These are phyloP conservation scores for Diaporthe ilicicola DNA, from an alignment of 2,329 filamentous ascomycete genomes.

Conservation along the genomic window DNA sequence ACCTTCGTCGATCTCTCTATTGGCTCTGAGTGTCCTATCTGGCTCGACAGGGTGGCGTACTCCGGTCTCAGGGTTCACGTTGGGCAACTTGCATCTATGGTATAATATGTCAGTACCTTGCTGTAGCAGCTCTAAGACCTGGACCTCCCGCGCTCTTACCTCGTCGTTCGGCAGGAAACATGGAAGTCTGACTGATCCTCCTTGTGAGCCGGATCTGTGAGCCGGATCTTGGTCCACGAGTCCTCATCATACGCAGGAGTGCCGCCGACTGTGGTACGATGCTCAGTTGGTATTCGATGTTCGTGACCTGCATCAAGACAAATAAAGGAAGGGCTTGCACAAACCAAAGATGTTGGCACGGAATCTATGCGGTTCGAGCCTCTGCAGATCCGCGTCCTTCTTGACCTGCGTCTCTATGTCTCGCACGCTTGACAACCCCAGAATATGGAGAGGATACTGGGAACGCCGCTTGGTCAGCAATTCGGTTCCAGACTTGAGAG, in stretches of 20 bases:
- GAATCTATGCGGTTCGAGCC: conserved; percentile 71
- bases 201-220: conserved; percentile 60
- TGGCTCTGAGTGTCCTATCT: conserved; percentile 64
- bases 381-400: conserved; percentile 55
- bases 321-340: conserved; percentile 30
- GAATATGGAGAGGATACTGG: conserved; percentile 74
- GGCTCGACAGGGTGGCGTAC: conserved; percentile 63
- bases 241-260: conserved; percentile 74
- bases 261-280: conserved; percentile 60
- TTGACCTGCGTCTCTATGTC: conserved; percentile 65
- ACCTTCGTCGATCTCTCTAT: conserved; percentile 68
- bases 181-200: conserved; percentile 54
- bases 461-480: conserved; percentile 12
- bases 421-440: conserved; percentile 71
- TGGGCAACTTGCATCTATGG: conserved; percentile 71
- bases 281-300: background rate
- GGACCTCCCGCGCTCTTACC: conserved; percentile 48
- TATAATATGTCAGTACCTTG: background rate
- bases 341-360: conserved; percentile 76
- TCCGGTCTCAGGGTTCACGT: conserved; percentile 71
- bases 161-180: conserved; percentile 71
- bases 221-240: conserved; percentile 69
- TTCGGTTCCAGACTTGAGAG: background rate
- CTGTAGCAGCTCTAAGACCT: conserved; percentile 2
- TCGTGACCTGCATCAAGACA: background rate